Conservation (phyloP, 2,329 filamentous ascomycete genomes). For the Trichoderma asperellum region DNA sequence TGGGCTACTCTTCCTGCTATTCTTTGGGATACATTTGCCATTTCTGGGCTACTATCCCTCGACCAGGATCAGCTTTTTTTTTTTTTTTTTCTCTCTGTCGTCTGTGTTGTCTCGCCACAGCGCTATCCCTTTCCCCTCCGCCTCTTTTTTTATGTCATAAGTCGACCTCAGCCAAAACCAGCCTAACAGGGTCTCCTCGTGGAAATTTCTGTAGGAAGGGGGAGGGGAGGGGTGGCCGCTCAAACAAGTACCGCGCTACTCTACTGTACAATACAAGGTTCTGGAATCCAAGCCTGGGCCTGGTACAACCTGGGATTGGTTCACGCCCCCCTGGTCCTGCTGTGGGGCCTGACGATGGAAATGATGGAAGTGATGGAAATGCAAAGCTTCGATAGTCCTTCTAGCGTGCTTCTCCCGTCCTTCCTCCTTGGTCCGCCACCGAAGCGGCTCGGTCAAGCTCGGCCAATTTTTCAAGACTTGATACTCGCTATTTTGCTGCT, state of each 20-base stretch:
- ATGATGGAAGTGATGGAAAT: neutral
- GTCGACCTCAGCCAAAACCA: slow-evolving; percentile 1
- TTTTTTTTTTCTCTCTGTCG: neutral
- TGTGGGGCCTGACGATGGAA: neutral
- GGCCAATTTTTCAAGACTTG: slow-evolving; percentile 26
- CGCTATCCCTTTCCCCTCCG: neutral
- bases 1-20: neutral
- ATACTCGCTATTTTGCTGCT: slow-evolving; percentile 23
- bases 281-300: neutral
- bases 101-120: slow-evolving; percentile 2
- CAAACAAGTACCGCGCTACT: neutral
- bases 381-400: slow-evolving; percentile 28
- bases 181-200: slow-evolving; percentile 28
- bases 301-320: slow-evolving; percentile 13
- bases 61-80: neutral
- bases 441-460: slow-evolving; percentile 25
- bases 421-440: slow-evolving; percentile 20
- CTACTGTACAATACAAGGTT: neutral
- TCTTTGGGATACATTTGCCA: neutral
- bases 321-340: slow-evolving; percentile 9
- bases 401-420: slow-evolving; percentile 30
- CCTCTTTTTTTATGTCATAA: slow-evolving; percentile 19
- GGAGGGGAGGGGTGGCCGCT: slow-evolving; percentile 13
- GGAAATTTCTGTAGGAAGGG: slow-evolving; percentile 15
- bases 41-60: neutral